Evolutionary conservation across 2,329 filamentous ascomycete species (phyloP).

Genomic region (Huntiella decipiens): DNA sequence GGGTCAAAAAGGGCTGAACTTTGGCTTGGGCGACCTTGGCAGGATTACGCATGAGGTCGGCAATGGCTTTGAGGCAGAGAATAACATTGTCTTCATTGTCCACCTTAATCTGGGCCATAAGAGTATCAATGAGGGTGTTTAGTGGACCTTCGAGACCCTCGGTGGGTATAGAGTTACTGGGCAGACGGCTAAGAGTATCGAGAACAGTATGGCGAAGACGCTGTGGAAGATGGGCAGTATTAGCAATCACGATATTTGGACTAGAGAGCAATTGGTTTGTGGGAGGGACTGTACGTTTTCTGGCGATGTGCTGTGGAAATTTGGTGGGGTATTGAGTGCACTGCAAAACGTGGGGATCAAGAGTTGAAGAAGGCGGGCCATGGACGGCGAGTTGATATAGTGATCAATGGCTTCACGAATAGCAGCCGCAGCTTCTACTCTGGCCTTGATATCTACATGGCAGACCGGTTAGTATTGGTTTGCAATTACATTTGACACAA

Average conservation of each 20-base stretch:
- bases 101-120: slow-evolving; percentile 70
- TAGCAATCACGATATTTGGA: neutral
- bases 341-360: slow-evolving; percentile 78
- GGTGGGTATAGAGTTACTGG: slow-evolving; percentile 47
- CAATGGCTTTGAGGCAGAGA: slow-evolving; percentile 94
- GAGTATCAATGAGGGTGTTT: slow-evolving; percentile 68
- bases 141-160: slow-evolving; percentile 81
- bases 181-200: slow-evolving; percentile 80
- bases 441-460: slow-evolving; percentile 35
- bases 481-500: neutral
- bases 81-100: slow-evolving; percentile 99
- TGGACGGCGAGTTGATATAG: slow-evolving; percentile 61
- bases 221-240: slow-evolving; percentile 20
- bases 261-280: neutral
- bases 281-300: slow-evolving; percentile 49
- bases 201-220: slow-evolving; percentile 85
- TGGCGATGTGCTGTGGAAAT: slow-evolving; percentile 75
- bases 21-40: slow-evolving; percentile 58
- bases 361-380: slow-evolving; percentile 64
- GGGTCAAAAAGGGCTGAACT: slow-evolving; percentile 72
- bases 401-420: slow-evolving; percentile 83
- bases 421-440: slow-evolving; percentile 64
- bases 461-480: neutral
- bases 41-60: slow-evolving; percentile 90
- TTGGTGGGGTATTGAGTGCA: slow-evolving; percentile 67